These are phyloP conservation scores for Talaromyces marneffei DNA, from an alignment of 2,329 filamentous ascomycete genomes.

Conservation along the genomic window DNA sequence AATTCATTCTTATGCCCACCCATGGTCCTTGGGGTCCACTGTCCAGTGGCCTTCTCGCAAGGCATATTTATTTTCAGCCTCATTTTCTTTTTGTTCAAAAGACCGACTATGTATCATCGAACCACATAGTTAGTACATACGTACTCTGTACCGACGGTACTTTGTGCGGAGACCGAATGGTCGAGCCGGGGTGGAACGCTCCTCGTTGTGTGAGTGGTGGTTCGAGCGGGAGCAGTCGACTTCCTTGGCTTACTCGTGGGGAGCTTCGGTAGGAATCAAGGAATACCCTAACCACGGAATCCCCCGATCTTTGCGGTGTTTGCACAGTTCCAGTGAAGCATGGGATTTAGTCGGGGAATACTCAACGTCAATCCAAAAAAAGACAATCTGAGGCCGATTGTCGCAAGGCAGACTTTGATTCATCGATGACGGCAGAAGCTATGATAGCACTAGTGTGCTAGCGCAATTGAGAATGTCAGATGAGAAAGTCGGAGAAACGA, in stretches of 20 bases:
- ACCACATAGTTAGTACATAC: no score
- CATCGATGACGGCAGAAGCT: not conserved
- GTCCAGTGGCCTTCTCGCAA: not conserved
- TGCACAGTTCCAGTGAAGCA: no score
- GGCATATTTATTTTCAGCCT: not conserved
- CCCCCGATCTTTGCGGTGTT: not conserved
- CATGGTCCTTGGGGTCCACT: not conserved
- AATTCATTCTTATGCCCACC: no score
- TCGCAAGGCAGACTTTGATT: constrained; percentile 1
- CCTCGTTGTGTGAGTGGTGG: not conserved
- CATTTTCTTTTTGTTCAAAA: not conserved
- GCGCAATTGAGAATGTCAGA: not conserved
- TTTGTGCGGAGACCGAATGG: not conserved
- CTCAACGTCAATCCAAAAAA: no score
- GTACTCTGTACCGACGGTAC: no score
- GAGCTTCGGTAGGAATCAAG: not conserved
- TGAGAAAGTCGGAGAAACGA: not conserved
- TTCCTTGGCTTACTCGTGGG: not conserved
- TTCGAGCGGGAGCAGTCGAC: not conserved
- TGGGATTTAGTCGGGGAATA: no score
- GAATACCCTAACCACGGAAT: not conserved
- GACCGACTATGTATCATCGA: no score
- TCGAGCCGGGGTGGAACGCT: not conserved
- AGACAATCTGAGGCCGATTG: not conserved
- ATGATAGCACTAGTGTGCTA: not conserved